These are phyloP conservation scores for Candida nanaspora DNA, from an alignment of 805 yeast genomes.

Conservation along the genomic window DNA sequence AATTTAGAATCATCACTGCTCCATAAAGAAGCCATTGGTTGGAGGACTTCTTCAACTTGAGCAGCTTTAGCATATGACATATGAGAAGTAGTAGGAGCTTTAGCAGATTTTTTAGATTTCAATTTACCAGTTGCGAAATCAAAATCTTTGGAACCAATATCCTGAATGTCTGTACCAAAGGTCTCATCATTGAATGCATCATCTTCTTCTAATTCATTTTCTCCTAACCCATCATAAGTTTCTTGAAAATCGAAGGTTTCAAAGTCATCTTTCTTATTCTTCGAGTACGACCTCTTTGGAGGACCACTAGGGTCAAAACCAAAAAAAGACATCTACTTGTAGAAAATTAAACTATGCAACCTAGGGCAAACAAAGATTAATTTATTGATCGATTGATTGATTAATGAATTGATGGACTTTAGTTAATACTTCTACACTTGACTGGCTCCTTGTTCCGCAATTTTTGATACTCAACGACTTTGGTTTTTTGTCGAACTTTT, in stretches of 20 bases:
- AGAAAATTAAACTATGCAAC: neutral
- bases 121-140: constrained; percentile 43
- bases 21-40: constrained; percentile 74
- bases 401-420: neutral
- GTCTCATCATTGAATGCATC: constrained; percentile 81
- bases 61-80: constrained; percentile 39
- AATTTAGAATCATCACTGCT: constrained; percentile 20
- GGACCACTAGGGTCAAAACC: constrained; percentile 50
- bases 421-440: neutral
- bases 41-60: constrained; percentile 36
- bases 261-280: constrained; percentile 17
- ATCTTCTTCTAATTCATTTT: constrained; percentile 45
- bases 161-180: constrained; percentile 49
- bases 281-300: constrained; percentile 11
- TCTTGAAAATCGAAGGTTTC: constrained; percentile 71
- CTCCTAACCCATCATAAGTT: constrained; percentile 74
- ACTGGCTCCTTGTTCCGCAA: neutral
- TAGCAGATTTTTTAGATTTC: constrained; percentile 2
- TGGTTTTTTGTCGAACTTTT: neutral
- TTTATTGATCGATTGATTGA: neutral
- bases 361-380: too few species aligned
- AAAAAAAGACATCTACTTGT: constrained; percentile 50
- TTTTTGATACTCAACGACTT: neutral
- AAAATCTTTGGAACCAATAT: constrained; percentile 51
- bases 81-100: constrained; percentile 16